Evolutionary conservation across 768 basidiomycete species (phyloP).

Genomic region (Kondoa subrosea): DNA sequence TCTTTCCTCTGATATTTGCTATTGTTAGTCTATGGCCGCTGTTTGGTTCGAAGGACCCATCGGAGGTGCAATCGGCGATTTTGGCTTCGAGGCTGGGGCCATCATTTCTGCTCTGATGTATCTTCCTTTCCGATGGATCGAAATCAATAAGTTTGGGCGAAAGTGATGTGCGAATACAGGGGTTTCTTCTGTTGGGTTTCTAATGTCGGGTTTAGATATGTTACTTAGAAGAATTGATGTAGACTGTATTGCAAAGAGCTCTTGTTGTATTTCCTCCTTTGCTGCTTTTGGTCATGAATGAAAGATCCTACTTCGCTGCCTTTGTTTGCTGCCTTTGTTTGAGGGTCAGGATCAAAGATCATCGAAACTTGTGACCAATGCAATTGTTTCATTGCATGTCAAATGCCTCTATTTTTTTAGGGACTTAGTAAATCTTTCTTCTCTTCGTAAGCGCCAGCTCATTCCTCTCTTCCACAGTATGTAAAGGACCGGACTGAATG

Average conservation of each 20-base stretch:
- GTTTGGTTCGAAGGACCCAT: constrained; percentile 51
- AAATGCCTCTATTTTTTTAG: no score
- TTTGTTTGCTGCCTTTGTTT: no score
- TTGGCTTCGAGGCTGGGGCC: constrained; percentile 42
- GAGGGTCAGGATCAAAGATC: no score
- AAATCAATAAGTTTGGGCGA: neutral
- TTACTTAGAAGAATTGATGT: no score
- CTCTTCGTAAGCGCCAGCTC: neutral
- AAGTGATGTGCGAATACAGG: neutral
- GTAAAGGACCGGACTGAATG: neutral
- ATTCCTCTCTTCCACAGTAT: neutral
- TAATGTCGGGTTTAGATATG: neutral
- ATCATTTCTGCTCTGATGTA: neutral
- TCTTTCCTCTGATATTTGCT: neutral
- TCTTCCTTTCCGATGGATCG: constrained; percentile 1
- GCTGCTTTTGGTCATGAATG: no score
- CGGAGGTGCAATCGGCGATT: constrained; percentile 44
- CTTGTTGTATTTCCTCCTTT: no score
- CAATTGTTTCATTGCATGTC: no score
- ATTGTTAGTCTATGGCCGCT: neutral
- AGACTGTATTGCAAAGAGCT: no score
- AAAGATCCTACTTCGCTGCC: no score
- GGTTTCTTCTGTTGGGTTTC: neutral
- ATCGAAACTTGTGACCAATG: no score
- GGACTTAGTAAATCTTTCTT: neutral